These are phyloP conservation scores for Phaeosphaeria sp. DNA, from an alignment of 2,329 filamentous ascomycete species.

Conservation along the genomic window DNA sequence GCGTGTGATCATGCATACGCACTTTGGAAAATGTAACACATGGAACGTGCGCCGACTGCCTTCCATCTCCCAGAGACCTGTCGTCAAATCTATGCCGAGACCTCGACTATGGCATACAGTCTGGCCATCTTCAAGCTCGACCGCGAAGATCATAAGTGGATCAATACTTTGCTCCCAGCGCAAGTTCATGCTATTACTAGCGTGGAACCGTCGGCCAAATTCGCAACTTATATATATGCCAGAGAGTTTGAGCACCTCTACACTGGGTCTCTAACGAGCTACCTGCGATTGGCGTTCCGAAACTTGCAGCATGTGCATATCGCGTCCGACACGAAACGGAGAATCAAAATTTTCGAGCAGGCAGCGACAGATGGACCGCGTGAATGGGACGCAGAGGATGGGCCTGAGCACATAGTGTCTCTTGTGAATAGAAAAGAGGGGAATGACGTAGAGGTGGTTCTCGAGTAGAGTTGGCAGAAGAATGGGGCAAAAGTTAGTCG, in stretches of 20 bases:
- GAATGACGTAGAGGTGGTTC: conserved; percentile 5
- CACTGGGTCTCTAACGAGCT: not conserved
- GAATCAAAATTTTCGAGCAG: not conserved
- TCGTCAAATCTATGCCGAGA: conserved; percentile 21
- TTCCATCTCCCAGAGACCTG: conserved; percentile 17
- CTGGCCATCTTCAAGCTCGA: conserved; percentile 14
- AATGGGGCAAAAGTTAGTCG: no score
- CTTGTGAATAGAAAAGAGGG: conserved; percentile 11
- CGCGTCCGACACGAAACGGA: not conserved
- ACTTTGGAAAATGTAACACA: not conserved
- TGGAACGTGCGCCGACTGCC: not conserved
- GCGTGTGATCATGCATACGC: not conserved
- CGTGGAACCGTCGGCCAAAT: not conserved
- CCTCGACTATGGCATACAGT: conserved; percentile 13
- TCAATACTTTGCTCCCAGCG: not conserved
- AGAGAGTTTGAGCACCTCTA: not conserved
- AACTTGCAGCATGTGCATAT: not conserved
- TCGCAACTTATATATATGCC: not conserved
- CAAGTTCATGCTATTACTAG: not conserved
- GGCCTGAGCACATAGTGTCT: not conserved
- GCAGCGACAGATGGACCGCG: no score
- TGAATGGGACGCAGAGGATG: not conserved
- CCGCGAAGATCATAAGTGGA: conserved; percentile 1
- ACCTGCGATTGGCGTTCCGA: not conserved
- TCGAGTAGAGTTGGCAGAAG: no score